These are phyloP conservation scores for Crucihimalaya himalaica DNA, from an alignment of 345 rosid species.

Conservation along the genomic window DNA sequence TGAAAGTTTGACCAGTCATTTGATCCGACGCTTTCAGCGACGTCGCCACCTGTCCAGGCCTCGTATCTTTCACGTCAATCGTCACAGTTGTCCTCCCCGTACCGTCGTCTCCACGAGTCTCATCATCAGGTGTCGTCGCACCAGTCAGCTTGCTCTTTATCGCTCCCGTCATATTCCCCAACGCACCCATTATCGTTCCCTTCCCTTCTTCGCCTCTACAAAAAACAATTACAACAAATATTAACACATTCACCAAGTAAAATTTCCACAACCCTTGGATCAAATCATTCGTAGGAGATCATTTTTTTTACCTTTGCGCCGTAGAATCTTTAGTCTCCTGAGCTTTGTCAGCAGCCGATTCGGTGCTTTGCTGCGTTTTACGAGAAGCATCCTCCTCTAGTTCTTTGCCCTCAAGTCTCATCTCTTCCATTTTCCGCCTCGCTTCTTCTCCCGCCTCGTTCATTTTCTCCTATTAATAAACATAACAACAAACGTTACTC, in stretches of 20 bases:
- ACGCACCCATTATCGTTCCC: constrained; percentile 44
- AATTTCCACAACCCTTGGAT: background rate
- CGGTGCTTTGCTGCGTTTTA: constrained; percentile 45
- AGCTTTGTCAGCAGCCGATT: constrained; percentile 44
- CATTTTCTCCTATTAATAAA: constrained; percentile 44
- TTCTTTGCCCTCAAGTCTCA: constrained; percentile 47
- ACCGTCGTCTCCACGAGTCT: constrained; percentile 37
- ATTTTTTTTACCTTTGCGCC: background rate
- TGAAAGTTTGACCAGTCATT: constrained; percentile 64
- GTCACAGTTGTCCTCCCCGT: constrained; percentile 36
- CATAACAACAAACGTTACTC: background rate
- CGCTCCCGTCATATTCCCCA: constrained; percentile 46
- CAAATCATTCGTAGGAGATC: background rate
- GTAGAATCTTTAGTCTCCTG: constrained; percentile 13
- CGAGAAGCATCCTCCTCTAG: constrained; percentile 36
- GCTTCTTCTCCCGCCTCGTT: constrained; percentile 57
- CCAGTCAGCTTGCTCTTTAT: constrained; percentile 49
- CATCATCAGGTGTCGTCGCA: too few relatives aligned
- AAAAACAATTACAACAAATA: background rate
- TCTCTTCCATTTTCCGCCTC: constrained; percentile 55
- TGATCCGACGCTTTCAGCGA: constrained; percentile 54
- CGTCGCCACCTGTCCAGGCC: constrained; percentile 41
- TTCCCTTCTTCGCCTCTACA: constrained; percentile 44
- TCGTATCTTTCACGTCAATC: constrained; percentile 29
- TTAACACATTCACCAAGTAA: background rate